Conservation (phyloP, 2,329 filamentous ascomycete species). For the Arthroderma uncinatum region DNA sequence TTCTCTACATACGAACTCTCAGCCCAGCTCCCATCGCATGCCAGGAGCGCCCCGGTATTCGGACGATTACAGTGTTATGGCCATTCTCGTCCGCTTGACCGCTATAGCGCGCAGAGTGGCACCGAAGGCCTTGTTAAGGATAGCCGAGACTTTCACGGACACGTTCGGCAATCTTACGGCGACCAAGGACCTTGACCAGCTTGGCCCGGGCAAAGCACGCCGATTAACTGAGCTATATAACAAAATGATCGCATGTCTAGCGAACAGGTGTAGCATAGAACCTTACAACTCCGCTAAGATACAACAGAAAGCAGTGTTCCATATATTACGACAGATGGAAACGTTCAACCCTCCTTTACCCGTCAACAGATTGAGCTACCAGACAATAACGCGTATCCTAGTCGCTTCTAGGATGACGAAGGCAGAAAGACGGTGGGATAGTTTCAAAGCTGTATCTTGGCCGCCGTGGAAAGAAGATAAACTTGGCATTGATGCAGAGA, state of each 20-base stretch:
- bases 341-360: conserved; percentile 42
- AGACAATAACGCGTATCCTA: conserved; percentile 46
- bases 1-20: neutral
- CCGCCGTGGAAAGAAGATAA: conserved; percentile 55
- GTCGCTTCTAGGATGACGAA: conserved; percentile 47
- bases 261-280: conserved; percentile 37
- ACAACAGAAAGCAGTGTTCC: conserved; percentile 49
- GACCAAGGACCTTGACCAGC: conserved; percentile 8
- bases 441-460: conserved; percentile 50
- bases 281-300: conserved; percentile 39
- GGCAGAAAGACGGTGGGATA: conserved; percentile 47
- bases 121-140: conserved; percentile 36
- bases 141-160: conserved; percentile 31
- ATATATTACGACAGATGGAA: conserved; percentile 48
- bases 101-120: conserved; percentile 41
- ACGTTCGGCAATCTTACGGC: conserved; percentile 19
- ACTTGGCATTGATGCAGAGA: conserved; percentile 49
- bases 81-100: conserved; percentile 38
- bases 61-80: no score
- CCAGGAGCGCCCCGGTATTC: no score
- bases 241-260: conserved; percentile 37
- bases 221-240: conserved; percentile 39
- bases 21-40: no score
- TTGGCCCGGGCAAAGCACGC: conserved; percentile 15
- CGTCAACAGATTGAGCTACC: conserved; percentile 48